Base-by-base conservation (phyloP, 2,329 filamentous ascomycete species). In the Fusarium buxicola region DNA sequence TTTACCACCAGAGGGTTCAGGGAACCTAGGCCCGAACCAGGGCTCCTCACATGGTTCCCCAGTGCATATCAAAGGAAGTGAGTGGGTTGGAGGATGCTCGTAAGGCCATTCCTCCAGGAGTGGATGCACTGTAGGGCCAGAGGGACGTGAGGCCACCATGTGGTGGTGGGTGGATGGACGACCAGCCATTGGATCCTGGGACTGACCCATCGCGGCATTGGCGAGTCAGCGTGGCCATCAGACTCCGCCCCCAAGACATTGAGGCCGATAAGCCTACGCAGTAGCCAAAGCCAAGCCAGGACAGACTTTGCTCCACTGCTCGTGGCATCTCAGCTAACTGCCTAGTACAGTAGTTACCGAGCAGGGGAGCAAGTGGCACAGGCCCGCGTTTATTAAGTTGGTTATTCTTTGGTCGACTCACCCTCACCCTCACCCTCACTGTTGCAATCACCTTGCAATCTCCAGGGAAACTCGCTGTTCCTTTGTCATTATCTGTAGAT, bases 221-320 rank as follows among this genome's bases (percentile, higher is more conserved):
- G 40, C 53, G 57, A 62, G 47, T 45, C 32, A 51, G 49, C 43
- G 39, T 46, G 34, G 58, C 55, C 49, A 57, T 55, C 25, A 35
- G 41, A 35, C 45, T 41, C 58, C 40, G 49, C 40, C 41, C 46
- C 45, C 39, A 58, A 53, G 57, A 50, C 46, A 63, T 65, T 51
- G 47, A 58, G 53, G 40, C 45, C 47, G 36, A 30, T 34, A 13
- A 48, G 52, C 48, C 43, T 47, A 56, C 35, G 48, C 48, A 60
- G 48, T 18, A 47, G 56, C 31, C 43, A 50, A 55, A 41, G 46
- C 50, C 31, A 53, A 57, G 49, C 45, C 24, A 30, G 32, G 45
- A 44, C 12, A 52, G 31, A 31, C 38, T 35, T n/a, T 55, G 55
- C 56, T 45, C 40, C 61, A 48, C 38, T 18, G 24, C 31, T 34